Base-by-base conservation (phyloP, 1,284 basidiomycete genomes). In the Puccinia coronata region DNA sequence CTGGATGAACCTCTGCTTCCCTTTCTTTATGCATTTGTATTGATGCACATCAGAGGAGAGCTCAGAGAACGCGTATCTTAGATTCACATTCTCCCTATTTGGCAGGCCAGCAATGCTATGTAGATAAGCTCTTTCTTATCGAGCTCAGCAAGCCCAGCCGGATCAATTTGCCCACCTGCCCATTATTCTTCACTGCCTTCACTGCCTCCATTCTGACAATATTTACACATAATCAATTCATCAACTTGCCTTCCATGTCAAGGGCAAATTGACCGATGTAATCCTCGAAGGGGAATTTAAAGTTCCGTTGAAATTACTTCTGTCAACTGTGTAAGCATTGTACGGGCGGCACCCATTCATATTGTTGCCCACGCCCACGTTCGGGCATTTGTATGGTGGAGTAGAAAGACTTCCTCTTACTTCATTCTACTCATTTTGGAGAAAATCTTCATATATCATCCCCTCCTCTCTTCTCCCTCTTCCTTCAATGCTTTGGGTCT, bases 311-410 rank as follows among this genome's bases (percentile, higher is more conserved):
- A 39, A 59, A 59, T 59, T 28, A 28, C 31, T 36, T 65, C 63
- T 4, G 31, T 43, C 39, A 20, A 47, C 34, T 67, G 18, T 47
- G 39, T 43, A 67, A 53, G 14, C 14, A 12, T 53, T n/a, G n/a
- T 14, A 53, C 49, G 49, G 14, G n/a, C 12, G 43, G 41, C n/a
- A 23, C 49, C 43, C 67, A 23, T 43, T 43, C 25, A 70, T n/a
- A 49, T 49, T 47, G 20, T 70, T 51, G 49, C 67, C 20, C 36
- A 39, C 67, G 47, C 67, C 43, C 67, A 70, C 67, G 49, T 41
- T 51, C 43, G 34, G 25, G 11, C 25, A 49, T 49, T 70, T 70
- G 9, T 8, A 47, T 47, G 43, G 9, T 47, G 16, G 9, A 47
- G 16, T 47, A 47, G 43, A 47, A 47, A 47, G n/a, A n/a, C n/a